Evolutionary conservation across 257 asterid species (phyloP).

Genomic region (Euphrasia confusa): DNA sequence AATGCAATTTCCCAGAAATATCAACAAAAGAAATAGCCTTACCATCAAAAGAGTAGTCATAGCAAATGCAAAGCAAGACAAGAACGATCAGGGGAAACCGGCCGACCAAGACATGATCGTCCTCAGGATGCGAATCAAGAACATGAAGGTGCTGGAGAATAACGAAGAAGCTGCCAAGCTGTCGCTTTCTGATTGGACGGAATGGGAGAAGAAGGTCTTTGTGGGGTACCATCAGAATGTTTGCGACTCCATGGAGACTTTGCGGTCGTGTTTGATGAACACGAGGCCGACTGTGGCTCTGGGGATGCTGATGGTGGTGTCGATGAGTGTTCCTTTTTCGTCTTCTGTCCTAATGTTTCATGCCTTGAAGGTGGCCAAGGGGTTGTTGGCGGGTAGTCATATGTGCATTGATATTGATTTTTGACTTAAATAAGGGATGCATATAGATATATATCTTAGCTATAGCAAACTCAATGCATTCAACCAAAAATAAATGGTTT

Average conservation of each 20-base stretch:
- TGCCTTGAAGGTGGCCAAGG: conserved; percentile 32
- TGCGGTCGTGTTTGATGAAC: conserved; percentile 54
- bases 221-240: conserved; percentile 44
- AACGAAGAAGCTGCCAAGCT: background rate
- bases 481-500: too few relatives aligned
- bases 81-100: conserved; percentile 21
- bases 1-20: background rate
- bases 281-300: conserved; percentile 62
- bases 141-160: conserved; percentile 36
- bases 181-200: conserved; percentile 40
- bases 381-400: conserved; percentile 41
- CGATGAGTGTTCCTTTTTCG: conserved; percentile 33
- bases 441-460: too few relatives aligned
- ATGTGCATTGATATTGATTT: conserved; percentile 47
- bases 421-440: conserved; percentile 2
- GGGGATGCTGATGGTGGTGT: conserved; percentile 42
- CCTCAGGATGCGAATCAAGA: conserved; percentile 57
- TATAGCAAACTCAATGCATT: too few relatives aligned
- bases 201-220: conserved; percentile 54
- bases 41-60: background rate
- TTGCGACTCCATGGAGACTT: conserved; percentile 35
- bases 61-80: conserved; percentile 28
- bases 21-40: conserved; percentile 12
- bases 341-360: conserved; percentile 29
- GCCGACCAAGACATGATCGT: conserved; percentile 48